Percentiles rank a stretch among this genome's conserved stretches.
These are phyloP conservation scores for Mortierella sp. DNA, from an alignment of 371 early-diverging fungal genomes.

Conservation along the genomic window DNA sequence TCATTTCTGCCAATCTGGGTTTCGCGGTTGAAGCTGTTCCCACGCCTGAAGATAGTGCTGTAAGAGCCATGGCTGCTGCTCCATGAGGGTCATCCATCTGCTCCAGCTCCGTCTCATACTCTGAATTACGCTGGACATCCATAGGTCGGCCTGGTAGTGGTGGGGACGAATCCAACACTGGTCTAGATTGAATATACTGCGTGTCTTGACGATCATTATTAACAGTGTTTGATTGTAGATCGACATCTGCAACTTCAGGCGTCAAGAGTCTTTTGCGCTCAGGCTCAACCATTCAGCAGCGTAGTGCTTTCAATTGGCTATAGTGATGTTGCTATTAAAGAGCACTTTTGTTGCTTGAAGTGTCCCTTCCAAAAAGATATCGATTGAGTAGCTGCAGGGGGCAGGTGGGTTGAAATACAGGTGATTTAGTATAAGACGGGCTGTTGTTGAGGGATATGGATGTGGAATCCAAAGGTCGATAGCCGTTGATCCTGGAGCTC, in stretches of 20 bases:
- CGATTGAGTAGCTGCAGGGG: not conserved
- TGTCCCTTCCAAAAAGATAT: not conserved
- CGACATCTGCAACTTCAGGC: slow-evolving; percentile 17
- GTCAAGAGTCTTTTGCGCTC: slow-evolving; percentile 14
- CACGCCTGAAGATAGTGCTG: slow-evolving; percentile 31
- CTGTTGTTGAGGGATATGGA: not conserved
- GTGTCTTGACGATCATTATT: not conserved
- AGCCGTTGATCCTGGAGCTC: not conserved
- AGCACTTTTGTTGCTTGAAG: not conserved
- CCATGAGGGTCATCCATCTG: slow-evolving; percentile 27
- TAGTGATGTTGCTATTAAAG: not conserved
- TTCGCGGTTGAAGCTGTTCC: not conserved
- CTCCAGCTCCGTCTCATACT: not conserved
- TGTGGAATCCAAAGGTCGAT: not conserved
- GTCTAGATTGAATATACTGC: not conserved
- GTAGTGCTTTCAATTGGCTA: not conserved
- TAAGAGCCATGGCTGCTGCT: slow-evolving; percentile 43
- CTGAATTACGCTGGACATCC: not conserved
- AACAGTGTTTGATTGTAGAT: not conserved
- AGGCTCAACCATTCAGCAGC: slow-evolving; percentile 33
- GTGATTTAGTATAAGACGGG: not conserved
- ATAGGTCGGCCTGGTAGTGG: not conserved
- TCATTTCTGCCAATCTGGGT: not conserved
- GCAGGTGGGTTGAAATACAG: not conserved
- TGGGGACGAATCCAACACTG: not conserved